These are phyloP conservation scores for Nakazawaea molendinolei DNA, from an alignment of 805 yeast species.

Conservation along the genomic window DNA sequence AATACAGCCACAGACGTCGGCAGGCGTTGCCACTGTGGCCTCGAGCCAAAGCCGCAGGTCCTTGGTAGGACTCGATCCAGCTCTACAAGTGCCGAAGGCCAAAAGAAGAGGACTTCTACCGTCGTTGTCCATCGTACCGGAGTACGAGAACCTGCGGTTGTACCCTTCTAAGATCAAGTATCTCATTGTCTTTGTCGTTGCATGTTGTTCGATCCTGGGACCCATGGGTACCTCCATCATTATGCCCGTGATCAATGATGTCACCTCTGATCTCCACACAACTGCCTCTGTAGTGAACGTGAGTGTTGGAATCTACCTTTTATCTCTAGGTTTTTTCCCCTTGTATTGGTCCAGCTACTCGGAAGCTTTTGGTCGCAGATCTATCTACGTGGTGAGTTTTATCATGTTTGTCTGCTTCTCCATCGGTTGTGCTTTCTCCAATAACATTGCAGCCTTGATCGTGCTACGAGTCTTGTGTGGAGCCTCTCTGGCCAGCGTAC, in stretches of 20 bases:
- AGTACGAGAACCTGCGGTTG: constrained; percentile 64
- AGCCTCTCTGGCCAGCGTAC: constrained; percentile 80
- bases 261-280: constrained; percentile 50
- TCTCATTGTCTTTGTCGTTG: constrained; percentile 56
- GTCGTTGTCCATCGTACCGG: constrained; percentile 49
- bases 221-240: constrained; percentile 88
- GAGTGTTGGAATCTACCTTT: constrained; percentile 71
- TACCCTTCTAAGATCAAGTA: constrained; percentile 45
- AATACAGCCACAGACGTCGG: neutral
- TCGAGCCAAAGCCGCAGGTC: constrained; percentile 1
- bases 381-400: constrained; percentile 67
- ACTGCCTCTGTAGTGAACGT: constrained; percentile 58
- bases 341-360: constrained; percentile 85
- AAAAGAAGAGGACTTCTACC: constrained; percentile 58
- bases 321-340: constrained; percentile 74
- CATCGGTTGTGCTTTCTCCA: constrained; percentile 66
- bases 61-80: constrained; percentile 18
- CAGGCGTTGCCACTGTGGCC: neutral
- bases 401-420: constrained; percentile 55
- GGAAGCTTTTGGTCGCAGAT: constrained; percentile 68
- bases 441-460: constrained; percentile 54
- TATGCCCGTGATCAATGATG: constrained; percentile 67
- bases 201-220: constrained; percentile 70
- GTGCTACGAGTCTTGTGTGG: constrained; percentile 68
- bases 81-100: constrained; percentile 25